Conservation (phyloP, 208 protist genomes). For the Leishmania guyanensis region DNA sequence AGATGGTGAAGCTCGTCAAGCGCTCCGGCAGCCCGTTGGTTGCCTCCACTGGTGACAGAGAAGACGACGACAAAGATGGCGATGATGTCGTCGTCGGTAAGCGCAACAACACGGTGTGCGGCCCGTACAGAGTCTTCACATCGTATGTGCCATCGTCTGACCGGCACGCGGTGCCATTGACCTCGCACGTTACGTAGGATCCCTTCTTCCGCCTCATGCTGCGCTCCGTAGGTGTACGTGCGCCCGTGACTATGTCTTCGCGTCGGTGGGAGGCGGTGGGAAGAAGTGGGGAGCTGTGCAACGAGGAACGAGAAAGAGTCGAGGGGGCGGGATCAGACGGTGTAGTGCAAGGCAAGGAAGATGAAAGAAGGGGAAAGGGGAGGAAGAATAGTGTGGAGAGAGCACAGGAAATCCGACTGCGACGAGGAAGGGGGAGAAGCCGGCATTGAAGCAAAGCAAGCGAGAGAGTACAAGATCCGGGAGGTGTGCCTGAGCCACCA, state of each 20-base stretch:
- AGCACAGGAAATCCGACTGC: background rate
- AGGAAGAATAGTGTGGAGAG: background rate
- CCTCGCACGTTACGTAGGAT: constrained; percentile 1
- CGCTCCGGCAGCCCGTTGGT: background rate
- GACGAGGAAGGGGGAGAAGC: background rate
- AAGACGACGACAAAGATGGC: background rate
- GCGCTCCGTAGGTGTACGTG: background rate
- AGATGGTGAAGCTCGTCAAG: constrained; percentile 30
- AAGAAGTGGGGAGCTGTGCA: background rate
- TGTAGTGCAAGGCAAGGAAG: background rate
- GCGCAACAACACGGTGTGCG: constrained; percentile 38
- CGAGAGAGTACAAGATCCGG: background rate
- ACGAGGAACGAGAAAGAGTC: background rate
- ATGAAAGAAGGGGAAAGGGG: background rate
- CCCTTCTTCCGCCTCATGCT: background rate
- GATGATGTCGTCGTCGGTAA: constrained; percentile 1
- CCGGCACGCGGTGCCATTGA: constrained; percentile 41
- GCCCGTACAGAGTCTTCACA: constrained; percentile 47
- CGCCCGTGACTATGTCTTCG: background rate
- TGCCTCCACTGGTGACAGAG: background rate
- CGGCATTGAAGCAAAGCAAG: background rate
- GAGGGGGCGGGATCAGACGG: background rate
- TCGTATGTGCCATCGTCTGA: constrained; percentile 34
- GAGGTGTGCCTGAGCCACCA: background rate
- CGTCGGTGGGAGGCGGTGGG: background rate